A percentile compares a stretch with the other conserved stretches of the same genome.
These are phyloP conservation scores for Daldinia loculata DNA, from an alignment of 495 filamentous ascomycete genomes.

Conservation along the genomic window DNA sequence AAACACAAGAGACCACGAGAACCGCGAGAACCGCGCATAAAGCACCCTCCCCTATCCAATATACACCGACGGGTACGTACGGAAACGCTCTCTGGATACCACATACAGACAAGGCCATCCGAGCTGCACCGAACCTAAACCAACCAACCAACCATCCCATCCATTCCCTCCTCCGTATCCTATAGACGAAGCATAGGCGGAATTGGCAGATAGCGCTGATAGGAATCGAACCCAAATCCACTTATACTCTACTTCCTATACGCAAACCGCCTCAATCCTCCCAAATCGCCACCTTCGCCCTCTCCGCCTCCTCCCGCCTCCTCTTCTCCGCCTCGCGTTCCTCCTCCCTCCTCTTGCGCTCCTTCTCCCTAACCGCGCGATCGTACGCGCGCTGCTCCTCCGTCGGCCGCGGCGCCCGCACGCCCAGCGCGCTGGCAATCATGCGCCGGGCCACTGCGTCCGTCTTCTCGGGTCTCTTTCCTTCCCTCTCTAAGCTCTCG, in stretches of 20 bases:
- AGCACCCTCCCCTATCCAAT: neutral
- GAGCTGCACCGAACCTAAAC: neutral
- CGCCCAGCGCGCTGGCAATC: conserved; percentile 89
- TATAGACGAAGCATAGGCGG: too few relatives aligned
- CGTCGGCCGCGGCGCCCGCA: conserved; percentile 79
- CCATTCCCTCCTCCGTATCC: neutral
- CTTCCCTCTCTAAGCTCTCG: conserved; percentile 6
- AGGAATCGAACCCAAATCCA: too few relatives aligned
- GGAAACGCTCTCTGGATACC: neutral
- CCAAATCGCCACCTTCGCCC: conserved; percentile 80
- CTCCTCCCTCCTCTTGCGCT: conserved; percentile 76
- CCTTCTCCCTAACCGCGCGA: conserved; percentile 81
- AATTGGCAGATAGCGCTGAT: too few relatives aligned
- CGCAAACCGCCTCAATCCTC: conserved; percentile 64
- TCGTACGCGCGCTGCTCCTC: conserved; percentile 93
- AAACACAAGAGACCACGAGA: neutral
- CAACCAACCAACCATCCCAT: neutral
- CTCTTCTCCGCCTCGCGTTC: conserved; percentile 72
- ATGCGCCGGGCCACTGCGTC: conserved; percentile 88
- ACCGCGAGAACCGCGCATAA: neutral
- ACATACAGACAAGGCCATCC: neutral
- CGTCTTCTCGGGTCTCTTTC: conserved; percentile 82
- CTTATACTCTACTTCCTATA: neutral
- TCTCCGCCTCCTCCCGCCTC: conserved; percentile 73
- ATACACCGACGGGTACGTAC: conserved; percentile 1